Base-by-base conservation (phyloP, 1,284 basidiomycete genomes). In the Ceratobasidium sp. region DNA sequence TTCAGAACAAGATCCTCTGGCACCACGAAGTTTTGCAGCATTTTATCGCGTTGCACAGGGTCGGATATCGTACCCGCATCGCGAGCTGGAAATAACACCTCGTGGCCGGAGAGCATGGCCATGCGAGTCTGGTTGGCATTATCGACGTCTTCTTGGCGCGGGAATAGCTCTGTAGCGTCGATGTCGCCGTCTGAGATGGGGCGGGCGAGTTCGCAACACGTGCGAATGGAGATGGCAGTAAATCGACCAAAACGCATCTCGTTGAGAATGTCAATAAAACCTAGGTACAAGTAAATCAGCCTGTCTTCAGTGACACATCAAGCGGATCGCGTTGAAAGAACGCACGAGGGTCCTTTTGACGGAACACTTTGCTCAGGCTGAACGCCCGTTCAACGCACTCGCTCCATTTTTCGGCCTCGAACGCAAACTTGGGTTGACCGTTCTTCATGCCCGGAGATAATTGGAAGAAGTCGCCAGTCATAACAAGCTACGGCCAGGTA, bases 391-490 rank as follows among this genome's bases (percentile, higher is more conserved):
- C 83, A 75, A 99, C 90, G 16, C 91, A 89, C 62, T 87, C 82
- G n/a, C 84, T 82, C 98, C 98, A 99, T 26, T 86, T 86, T 38
- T 88, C 82, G 6, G 95, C 94, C 78, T 99, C 95, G 79, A 99
- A 99, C 2, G 93, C 92, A 80, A 98, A 98, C 74, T 80, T 84
- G 21, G 73, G 80, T 55, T 75, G 63, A 2, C 82, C 79, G 2
- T 80, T 81, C 76, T 86, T 86, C 16, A 85, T 87, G 13, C 99
- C 95, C 0, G 98, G 97, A 0, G 98, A 98, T 6, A 99, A 85
- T 81, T 99, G 96, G 82, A 95, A 98, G 82, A 98, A 99, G 80
- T 99, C 96, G 26, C 96, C 96, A 0, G 95, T 96, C 14, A 98
- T 86, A 75, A 96, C 88, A 74, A 99, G 83, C 90, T 96, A 90